Evolutionary conservation across 1,284 basidiomycete genomes (phyloP).

Genomic region (Ustilago tritici): DNA sequence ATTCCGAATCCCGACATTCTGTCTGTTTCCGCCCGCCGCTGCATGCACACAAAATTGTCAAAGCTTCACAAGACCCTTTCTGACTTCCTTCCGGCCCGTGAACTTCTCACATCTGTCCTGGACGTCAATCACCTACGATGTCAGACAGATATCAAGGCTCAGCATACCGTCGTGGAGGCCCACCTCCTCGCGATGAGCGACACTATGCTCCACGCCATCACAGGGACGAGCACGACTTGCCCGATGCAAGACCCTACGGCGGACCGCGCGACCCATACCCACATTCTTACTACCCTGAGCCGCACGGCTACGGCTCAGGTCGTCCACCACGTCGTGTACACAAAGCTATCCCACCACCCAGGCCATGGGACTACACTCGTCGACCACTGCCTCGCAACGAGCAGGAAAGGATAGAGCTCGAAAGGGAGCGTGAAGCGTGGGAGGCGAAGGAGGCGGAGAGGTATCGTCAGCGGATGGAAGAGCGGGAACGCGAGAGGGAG

Average conservation of each 20-base stretch:
- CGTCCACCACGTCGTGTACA: constrained; percentile 27
- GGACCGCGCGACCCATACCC: constrained; percentile 26
- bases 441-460: constrained; percentile 41
- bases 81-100: not conserved
- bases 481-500: constrained; percentile 29
- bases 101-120: not conserved
- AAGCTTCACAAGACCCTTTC: constrained; percentile 1
- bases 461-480: constrained; percentile 38
- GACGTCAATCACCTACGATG: constrained; percentile 12
- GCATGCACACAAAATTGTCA: not conserved
- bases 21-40: not conserved
- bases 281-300: constrained; percentile 30
- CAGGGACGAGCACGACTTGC: constrained; percentile 24
- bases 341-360: constrained; percentile 36
- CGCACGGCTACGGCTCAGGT: constrained; percentile 11
- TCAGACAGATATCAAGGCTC: constrained; percentile 39
- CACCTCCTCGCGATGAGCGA: constrained; percentile 30
- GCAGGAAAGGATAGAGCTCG: constrained; percentile 32
- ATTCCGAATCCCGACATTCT: constrained; percentile 20
- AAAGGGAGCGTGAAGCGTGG: constrained; percentile 40
- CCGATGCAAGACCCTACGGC: constrained; percentile 10
- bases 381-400: constrained; percentile 38
- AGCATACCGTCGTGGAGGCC: constrained; percentile 21
- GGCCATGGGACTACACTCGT: constrained; percentile 46
- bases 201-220: constrained; percentile 17